Base-by-base conservation (phyloP, 2,329 filamentous ascomycete genomes). In the Malbranchea cinnamomea region DNA sequence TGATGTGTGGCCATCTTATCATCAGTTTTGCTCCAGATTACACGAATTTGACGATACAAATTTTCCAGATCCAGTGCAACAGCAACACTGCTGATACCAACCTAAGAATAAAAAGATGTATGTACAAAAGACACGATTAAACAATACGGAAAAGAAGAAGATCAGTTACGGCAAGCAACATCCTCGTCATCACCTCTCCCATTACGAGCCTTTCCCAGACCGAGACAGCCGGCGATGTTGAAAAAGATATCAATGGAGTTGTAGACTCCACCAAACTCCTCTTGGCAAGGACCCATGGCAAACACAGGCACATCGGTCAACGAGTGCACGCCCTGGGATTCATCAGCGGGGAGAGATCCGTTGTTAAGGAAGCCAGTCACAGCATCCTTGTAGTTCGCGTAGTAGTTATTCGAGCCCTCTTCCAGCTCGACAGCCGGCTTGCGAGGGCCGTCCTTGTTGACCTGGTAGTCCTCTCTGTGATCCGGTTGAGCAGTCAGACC, bases 231-330 rank as follows among this genome's bases (percentile, higher is more conserved):
- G 7, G 54, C 53, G 37, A 59, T 56, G 22, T 44, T 40, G 43
- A 53, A 57, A 40, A 57, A 57, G 25, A 58, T 48, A 27, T 58
- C 54, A 15, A 55, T 45, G 24, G 52, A 55, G 35, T 49, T 54
- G 33, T 50, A 55, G 4, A 54, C 50, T 32, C 78, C 78, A 4
- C 74, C 70, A 48, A 89, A 89, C 9, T 67, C 57, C 44, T 81
- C 74, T 52, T 83, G 75, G 57, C 81, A 87, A 4, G 81, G 81
- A 0, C 81, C 81, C 60, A 69, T 67, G 1, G 79, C 77, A 44
- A 79, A 87, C 12, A 89, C 75, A 2, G 78, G 74, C 18, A 84
- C 78, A 43, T 84, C 78, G 1, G 78, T 84, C 38, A 84, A 59
- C 14, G 72, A 79, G 59, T 84, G 78, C 11, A 83, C 78, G 28